Evolutionary conservation across 192 early-diverging fungal genomes (phyloP), one percentile per base, ranked within the genome.

Genomic region (Obelidium mucronatum): DNA sequence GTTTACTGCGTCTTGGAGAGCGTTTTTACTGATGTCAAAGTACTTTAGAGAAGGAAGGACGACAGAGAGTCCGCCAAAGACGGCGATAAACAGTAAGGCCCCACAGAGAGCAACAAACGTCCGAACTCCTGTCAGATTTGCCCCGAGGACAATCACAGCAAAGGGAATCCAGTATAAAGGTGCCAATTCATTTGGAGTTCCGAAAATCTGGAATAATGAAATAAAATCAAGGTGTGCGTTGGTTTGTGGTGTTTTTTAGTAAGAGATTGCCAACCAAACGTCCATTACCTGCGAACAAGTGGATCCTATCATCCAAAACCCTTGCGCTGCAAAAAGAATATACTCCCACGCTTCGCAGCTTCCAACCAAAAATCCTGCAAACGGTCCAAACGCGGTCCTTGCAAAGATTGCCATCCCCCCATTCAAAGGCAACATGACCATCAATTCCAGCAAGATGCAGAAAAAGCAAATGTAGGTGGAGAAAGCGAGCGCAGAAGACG

Each of bases 381-480:
- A 65, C 5, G 63, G 63, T 22, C 63, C 63, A 58, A 31, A 58
- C 11, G 22, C 24, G 24, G 44, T 48, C 44, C 30, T 22, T 8
- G 55, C 24, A 31, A 58, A 58, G 8, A 28, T 58, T 35, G 54
- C 70, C 70, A 72, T 72, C 5, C 70, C 70, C 19, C 70, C 70
- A 28, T 26, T 72, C 19, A 72, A 72, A 6, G 70, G 70, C 28
- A 72, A 54, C 70, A 72, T 72, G 22, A 39, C 24, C 70, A 72
- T 72, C 70, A 72, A n/a, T 3, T 72, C 70, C 30, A 34, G 0
- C 24, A 72, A 0, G 6, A 72, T 58, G 17, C 33, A 26, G 34
- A 64, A 17, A 15, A 64, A 37, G 36, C 24, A 33, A 11, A 35
- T 35, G 24, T 64, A 64, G 31, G 22, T 22, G 5, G 24, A 8